These are phyloP conservation scores for Solanum infundibuliforme DNA, from an alignment of 257 asterid genomes.

Conservation along the genomic window DNA sequence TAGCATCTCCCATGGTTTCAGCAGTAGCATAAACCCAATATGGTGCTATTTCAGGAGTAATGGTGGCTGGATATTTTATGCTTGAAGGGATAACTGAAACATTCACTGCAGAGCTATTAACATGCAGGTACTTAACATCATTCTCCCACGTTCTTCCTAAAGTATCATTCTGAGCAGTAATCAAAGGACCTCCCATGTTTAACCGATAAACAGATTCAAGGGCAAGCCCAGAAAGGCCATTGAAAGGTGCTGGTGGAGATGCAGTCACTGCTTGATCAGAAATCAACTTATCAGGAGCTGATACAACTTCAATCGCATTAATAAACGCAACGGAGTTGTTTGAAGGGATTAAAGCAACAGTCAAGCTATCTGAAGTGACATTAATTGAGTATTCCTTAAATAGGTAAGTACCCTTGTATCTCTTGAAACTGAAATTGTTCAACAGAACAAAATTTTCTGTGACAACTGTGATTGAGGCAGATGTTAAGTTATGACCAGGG, in stretches of 20 bases:
- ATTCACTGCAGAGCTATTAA: conserved; percentile 47
- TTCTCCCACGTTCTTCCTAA: conserved; percentile 72
- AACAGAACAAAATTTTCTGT: conserved; percentile 53
- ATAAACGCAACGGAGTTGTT: conserved; percentile 52
- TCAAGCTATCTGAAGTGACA: conserved; percentile 44
- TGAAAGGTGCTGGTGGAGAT: conserved; percentile 22
- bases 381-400: conserved; percentile 52
- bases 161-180: conserved; percentile 59
- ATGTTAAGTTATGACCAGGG: conserved; percentile 36
- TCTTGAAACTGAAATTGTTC: conserved; percentile 45
- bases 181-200: conserved; percentile 68
- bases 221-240: conserved; percentile 41
- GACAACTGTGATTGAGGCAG: conserved; percentile 49
- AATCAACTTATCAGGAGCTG: conserved; percentile 45
- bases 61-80: conserved; percentile 32
- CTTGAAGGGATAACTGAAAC: conserved; percentile 40
- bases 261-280: conserved; percentile 35
- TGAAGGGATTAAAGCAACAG: conserved; percentile 41
- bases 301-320: conserved; percentile 64
- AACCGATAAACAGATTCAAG: conserved; percentile 53
- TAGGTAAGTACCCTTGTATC: conserved; percentile 31
- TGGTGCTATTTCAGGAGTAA: conserved; percentile 56
- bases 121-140: conserved; percentile 57
- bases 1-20: conserved; percentile 62
- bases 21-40: conserved; percentile 65